Base-by-base conservation (phyloP, 139 green algal genomes). In the Penium margaritaceum region DNA sequence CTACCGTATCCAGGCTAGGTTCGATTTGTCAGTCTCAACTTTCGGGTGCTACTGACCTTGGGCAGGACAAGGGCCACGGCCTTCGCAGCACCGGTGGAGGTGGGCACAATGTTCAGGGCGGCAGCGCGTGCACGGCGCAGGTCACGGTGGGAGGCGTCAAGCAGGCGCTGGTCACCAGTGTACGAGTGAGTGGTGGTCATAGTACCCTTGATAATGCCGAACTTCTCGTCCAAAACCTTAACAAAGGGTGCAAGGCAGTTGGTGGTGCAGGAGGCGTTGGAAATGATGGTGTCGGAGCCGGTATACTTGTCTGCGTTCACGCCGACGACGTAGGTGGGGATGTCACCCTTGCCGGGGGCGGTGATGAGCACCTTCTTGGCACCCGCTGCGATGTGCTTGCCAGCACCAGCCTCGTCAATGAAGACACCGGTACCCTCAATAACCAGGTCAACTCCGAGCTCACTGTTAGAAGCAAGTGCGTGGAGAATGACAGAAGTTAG, bases 151-250 rank as follows among this genome's bases (percentile, higher is more conserved):
- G 82, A 87, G 6, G 81, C 82, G 63, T 88, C 84, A 19, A 88
- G 79, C 36, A 88, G 77, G 29, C 76, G 54, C 63, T 82, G 83
- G 74, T 88, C 84, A 63, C 84, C 84, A 44, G 84, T 88, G 82
- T 88, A 88, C 4, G 84, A 88, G 78, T 88, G 84, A 32, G 84
- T 88, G 55, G 84, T 88, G 44, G 84, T 88, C 84, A 88, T 88
- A 29, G 74, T 78, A 30, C 84, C 84, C 82, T 88, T 85, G 74
- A 88, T 58, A 35, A 88, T 79, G 17, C 75, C 66, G 55, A 88
- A 87, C 72, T 86, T 84, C 36, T 85, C 78, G 41, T 87, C 78
- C 5, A 88, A 57, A 29, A 88, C 82, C 78, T 88, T 88, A 61
- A 83, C 84, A 75, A 88, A 88, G 47, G 84, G 84, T 41, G 84